These are phyloP conservation scores for Barnettozyma populi DNA, from an alignment of 805 yeast species.

Conservation along the genomic window DNA sequence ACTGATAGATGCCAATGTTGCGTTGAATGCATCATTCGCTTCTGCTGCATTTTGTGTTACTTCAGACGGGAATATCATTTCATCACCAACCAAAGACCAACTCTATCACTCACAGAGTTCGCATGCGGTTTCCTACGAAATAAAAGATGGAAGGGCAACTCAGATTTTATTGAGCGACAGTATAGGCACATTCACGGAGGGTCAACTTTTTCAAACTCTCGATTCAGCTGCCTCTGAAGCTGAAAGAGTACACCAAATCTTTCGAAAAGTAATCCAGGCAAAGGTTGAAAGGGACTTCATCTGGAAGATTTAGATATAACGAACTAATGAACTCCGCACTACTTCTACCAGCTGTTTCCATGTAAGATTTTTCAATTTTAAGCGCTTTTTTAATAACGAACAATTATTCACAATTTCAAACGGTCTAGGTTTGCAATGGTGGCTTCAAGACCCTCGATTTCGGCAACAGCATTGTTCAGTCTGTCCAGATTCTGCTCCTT, in stretches of 20 bases:
- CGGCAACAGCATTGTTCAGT: conserved; percentile 71
- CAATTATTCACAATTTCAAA: conserved; percentile 45
- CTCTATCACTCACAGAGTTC: conserved; percentile 45
- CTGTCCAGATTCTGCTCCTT: conserved; percentile 68
- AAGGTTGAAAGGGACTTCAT: conserved; percentile 50
- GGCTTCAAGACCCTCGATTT: conserved; percentile 82
- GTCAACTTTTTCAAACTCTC: conserved; percentile 47
- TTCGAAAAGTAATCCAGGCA: conserved; percentile 43
- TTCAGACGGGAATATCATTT: conserved; percentile 26
- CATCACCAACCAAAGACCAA: conserved; percentile 43
- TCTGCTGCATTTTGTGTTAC: conserved; percentile 46
- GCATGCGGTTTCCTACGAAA: conserved; percentile 61
- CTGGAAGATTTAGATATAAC: conserved; percentile 39
- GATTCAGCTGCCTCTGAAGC: conserved; percentile 46
- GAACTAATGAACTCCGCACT: neutral
- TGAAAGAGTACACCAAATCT: conserved; percentile 37
- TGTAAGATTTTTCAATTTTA: neutral
- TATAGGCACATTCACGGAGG: conserved; percentile 60
- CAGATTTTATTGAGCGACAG: conserved; percentile 68
- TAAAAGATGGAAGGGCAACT: conserved; percentile 43
- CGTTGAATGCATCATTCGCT: conserved; percentile 56
- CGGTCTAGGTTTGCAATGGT: conserved; percentile 82
- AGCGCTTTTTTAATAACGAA: neutral
- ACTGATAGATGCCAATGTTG: conserved; percentile 73
- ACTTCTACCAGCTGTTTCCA: neutral